Percentiles rank a stretch among this genome's conserved stretches.
phyloP scores from a whole-genome alignment of 2,329 filamentous ascomycete species.

The Alternaria solani region DNA sequence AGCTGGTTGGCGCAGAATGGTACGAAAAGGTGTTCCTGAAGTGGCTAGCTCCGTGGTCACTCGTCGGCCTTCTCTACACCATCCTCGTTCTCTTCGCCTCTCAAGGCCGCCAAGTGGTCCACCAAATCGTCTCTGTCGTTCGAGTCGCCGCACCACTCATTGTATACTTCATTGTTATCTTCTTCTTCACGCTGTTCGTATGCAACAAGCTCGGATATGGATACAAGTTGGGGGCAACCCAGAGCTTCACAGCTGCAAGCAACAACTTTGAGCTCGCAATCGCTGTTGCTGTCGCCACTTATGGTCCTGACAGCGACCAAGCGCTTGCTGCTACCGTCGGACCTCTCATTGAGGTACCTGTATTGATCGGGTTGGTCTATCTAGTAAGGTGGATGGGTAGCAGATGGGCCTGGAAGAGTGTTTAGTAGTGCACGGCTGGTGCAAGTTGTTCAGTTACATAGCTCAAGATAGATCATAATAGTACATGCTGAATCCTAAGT shows the following conservation, averaged over 20 bases:
- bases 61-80: conserved; percentile 82
- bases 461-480: conserved; percentile 4
- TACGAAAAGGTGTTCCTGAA: conserved; percentile 73
- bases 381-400: conserved; percentile 65
- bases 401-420: conserved; percentile 60
- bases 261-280: conserved; percentile 91
- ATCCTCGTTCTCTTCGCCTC: conserved; percentile 81
- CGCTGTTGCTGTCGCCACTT: conserved; percentile 79
- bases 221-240: conserved; percentile 72
- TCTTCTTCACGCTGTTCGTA: conserved; percentile 69
- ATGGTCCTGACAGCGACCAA: conserved; percentile 76
- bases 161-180: conserved; percentile 78
- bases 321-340: conserved; percentile 81
- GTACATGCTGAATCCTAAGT: conserved; percentile 1
- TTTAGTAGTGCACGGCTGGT: conserved; percentile 1
- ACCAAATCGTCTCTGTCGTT: conserved; percentile 80
- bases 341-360: conserved; percentile 81
- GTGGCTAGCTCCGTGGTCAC: conserved; percentile 72
- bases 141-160: conserved; percentile 78
- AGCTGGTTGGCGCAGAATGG: conserved; percentile 61
- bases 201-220: conserved; percentile 69
- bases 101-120: conserved; percentile 76
- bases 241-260: conserved; percentile 84
- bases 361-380: conserved; percentile 78
- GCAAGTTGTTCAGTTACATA: conserved; percentile 7